Percentiles rank a stretch among this genome's conserved stretches.
Conservation (phyloP, 139 green algal species). For the Chlorella sp. region DNA sequence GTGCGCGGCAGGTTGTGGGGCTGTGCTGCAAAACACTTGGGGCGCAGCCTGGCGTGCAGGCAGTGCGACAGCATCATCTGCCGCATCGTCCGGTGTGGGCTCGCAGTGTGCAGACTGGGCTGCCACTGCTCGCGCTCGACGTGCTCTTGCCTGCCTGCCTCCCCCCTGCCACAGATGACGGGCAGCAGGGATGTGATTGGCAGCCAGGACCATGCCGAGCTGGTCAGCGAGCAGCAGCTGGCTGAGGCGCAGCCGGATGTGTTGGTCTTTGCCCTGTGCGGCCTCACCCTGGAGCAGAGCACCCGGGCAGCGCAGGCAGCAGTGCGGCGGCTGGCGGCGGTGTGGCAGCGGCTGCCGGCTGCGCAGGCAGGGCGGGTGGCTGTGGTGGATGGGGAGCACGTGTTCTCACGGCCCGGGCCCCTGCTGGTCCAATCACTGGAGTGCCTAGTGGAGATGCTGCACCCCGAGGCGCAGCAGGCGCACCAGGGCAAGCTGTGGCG, state of each 20-base stretch:
- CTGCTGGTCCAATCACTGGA: constrained; percentile 53
- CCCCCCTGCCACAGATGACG: constrained; percentile 53
- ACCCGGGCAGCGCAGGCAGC: constrained; percentile 13
- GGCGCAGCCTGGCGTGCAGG: neutral
- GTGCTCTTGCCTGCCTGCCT: too few species aligned
- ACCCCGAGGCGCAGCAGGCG: constrained; percentile 55
- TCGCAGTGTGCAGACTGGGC: too few species aligned
- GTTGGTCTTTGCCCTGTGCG: constrained; percentile 74
- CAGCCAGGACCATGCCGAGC: constrained; percentile 8
- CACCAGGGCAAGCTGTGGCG: constrained; percentile 54
- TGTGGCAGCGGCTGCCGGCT: constrained; percentile 6
- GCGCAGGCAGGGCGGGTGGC: constrained; percentile 15
- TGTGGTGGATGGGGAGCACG: constrained; percentile 50
- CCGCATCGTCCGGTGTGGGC: too few species aligned
- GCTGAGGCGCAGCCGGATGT: constrained; percentile 49
- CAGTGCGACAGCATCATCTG: too few species aligned
- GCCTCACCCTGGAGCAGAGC: constrained; percentile 47
- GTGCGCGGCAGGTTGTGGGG: neutral
- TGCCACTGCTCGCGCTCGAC: too few species aligned
- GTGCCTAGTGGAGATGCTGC: constrained; percentile 58
- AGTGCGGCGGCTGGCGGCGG: constrained; percentile 15
- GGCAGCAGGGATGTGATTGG: constrained; percentile 60
- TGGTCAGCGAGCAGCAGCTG: constrained; percentile 40
- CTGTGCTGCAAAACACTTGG: neutral
- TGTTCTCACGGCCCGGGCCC: constrained; percentile 59